Evolutionary conservation across 257 asterid genomes (phyloP).

Genomic region (Voacanga thouarsii): DNA sequence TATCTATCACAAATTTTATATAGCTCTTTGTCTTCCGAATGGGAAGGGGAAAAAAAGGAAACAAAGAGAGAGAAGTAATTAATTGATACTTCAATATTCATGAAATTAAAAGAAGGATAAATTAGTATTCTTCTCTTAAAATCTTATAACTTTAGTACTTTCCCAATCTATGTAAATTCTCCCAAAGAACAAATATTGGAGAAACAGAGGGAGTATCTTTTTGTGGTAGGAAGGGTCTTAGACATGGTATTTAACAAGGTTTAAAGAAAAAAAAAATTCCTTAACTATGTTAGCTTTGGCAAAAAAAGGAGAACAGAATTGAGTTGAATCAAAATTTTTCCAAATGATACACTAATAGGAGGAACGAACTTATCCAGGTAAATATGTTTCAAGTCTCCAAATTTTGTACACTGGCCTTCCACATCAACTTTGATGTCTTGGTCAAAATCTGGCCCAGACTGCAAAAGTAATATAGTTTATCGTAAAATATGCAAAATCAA

Average conservation of each 20-base stretch:
- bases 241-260: neutral
- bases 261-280: neutral
- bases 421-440: conserved; percentile 73
- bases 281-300: neutral
- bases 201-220: neutral
- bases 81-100: too few species aligned
- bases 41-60: too few species aligned
- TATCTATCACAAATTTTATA: too few species aligned
- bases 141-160: too few species aligned
- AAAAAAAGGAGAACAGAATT: neutral
- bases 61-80: too few species aligned
- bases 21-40: too few species aligned
- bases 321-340: neutral
- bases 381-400: conserved; percentile 56
- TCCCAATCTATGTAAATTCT: too few species aligned
- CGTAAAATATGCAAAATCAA: conserved; percentile 7
- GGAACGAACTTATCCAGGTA: conserved; percentile 59
- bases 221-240: neutral
- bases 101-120: too few species aligned
- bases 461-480: conserved; percentile 24
- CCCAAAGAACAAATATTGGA: too few species aligned
- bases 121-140: too few species aligned
- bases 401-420: conserved; percentile 55
- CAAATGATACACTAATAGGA: neutral
- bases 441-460: conserved; percentile 68